Conservation (phyloP, 2,329 filamentous ascomycete genomes). For the Colletotrichum sp. region DNA sequence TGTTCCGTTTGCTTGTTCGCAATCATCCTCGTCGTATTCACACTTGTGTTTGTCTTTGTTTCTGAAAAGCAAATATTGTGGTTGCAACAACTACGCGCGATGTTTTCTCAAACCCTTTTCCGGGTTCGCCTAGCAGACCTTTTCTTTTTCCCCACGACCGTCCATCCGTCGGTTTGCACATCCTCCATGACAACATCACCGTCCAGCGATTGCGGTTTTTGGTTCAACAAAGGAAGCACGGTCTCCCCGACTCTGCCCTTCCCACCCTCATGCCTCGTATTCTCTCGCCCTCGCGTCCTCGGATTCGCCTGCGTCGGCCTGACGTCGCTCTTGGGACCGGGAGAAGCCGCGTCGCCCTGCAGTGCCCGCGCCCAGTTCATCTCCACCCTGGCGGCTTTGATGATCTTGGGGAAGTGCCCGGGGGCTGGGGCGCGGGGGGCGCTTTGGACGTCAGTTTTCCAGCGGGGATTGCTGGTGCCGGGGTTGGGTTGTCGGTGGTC, state of each 20-base stretch:
- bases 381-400: neutral
- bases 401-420: neutral
- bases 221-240: neutral
- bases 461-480: neutral
- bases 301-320: neutral
- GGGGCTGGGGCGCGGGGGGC: fast-evolving
- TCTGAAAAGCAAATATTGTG: neutral
- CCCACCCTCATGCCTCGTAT: no score
- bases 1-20: neutral
- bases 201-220: neutral
- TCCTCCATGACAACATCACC: neutral
- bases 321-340: neutral
- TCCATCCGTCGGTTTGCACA: neutral
- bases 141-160: neutral
- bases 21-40: no score
- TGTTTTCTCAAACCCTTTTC: no score
- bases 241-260: neutral
- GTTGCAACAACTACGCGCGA: no score
- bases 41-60: fast-evolving
- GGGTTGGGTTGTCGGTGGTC: neutral
- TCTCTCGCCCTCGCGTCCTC: neutral
- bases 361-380: neutral
- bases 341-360: neutral
- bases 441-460: neutral
- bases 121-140: no score